Evolutionary conservation across 148 eudicot species (phyloP).

Genomic region (Spergularia marina): DNA sequence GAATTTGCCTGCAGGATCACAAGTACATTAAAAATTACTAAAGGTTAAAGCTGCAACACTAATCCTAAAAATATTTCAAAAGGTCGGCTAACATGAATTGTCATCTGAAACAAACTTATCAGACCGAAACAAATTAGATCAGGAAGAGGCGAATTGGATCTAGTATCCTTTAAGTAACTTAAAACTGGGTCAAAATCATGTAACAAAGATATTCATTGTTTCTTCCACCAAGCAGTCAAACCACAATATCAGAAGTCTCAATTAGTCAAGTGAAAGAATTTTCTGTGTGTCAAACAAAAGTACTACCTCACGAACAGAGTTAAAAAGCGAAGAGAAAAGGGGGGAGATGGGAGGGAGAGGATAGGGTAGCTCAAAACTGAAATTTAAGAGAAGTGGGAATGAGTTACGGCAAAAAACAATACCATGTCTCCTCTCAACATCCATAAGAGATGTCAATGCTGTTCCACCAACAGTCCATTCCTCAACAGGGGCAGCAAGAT

Average conservation of each 20-base stretch:
- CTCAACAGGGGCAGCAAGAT: constrained; percentile 90
- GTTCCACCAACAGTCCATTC: constrained; percentile 99
- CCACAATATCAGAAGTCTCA: background rate
- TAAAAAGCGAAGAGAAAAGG: background rate
- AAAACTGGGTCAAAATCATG: background rate
- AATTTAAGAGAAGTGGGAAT: background rate
- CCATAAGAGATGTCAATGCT: constrained; percentile 92
- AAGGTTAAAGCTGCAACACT: background rate
- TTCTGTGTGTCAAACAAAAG: background rate
- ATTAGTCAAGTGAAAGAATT: background rate
- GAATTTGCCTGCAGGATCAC: constrained; percentile 68
- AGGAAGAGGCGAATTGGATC: background rate
- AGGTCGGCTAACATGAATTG: too few relatives aligned
- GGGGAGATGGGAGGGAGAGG: background rate
- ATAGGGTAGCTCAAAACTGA: background rate
- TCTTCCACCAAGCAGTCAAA: background rate
- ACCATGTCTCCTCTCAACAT: constrained; percentile 99
- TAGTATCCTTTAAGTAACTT: background rate
- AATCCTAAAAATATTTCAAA: background rate
- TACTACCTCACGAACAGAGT: background rate
- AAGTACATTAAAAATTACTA: background rate
- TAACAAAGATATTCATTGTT: background rate
- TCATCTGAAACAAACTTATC: background rate
- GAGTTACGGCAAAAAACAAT: constrained; percentile 4
- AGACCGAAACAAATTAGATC: background rate